Evolutionary conservation across 345 rosid species (phyloP), one percentile per base, ranked within the genome.

Genomic region (Gossypium longicalyx): DNA sequence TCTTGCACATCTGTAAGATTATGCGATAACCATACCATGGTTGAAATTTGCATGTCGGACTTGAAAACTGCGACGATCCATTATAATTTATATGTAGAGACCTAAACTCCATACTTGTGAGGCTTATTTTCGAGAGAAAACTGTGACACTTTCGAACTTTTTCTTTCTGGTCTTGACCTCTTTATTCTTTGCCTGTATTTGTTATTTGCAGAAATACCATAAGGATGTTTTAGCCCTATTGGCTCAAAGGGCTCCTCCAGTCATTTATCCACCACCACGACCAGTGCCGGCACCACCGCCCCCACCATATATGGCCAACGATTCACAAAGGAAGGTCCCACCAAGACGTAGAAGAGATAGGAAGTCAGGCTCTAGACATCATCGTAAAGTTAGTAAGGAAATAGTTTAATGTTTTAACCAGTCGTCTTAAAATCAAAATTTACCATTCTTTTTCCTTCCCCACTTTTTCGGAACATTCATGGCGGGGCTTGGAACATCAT

Each of bases 161-260:
- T 34, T 5, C 38, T 51, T 51, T 51, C 54, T 16, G 54, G 54
- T 51, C 48, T 41, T 64, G 25, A 65, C 29, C 34, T 45, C 17
- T 34, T 1, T 34, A 5, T 34, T 44, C 56, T 15, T 11, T 17
- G 12, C 7, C 15, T 41, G 44, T 23, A 7, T 43, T 19, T 67
- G 54, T 74, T 43, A 63, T 71, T 52, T 83, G 83, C 92, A 94
- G 97, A 89, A 84, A 88, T 86, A 92, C 82, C 98, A 94, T 72
- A 85, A 75, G 64, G 56, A 87, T 65, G 85, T 79, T 27, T 80
- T 89, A 68, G 84, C 89, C 38, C 93, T 79, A 51, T 77, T 82
- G 2, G 85, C 83, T 54, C 85, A 80, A 63, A 83, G 79, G 81
- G 78, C 77, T 78, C 82, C 80, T 60, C 89, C 84, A 20, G 75